Conservation (phyloP, 108 stramenopile genomes). For the Pelagomonas calceolata region DNA sequence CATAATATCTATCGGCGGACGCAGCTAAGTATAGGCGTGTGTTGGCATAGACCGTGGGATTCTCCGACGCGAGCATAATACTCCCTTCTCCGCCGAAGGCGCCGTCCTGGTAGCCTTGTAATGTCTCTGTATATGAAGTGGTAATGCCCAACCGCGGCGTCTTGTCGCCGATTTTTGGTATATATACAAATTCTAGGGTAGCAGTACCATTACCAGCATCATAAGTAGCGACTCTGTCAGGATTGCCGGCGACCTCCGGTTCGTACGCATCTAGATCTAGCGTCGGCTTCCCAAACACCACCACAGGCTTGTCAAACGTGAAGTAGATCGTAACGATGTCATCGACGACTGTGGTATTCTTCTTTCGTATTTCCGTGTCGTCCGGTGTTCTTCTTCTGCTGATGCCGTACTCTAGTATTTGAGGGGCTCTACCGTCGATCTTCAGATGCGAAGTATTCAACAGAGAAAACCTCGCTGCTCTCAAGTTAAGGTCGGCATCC, state of each 20-base stretch:
- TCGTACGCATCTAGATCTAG: conserved; percentile 37
- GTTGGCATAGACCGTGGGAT: background rate
- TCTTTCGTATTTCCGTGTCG: no score
- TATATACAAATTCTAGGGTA: conserved; percentile 35
- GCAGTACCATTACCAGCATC: conserved; percentile 9
- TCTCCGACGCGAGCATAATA: background rate
- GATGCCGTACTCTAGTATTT: no score
- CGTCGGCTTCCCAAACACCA: conserved; percentile 35
- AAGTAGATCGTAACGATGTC: conserved; percentile 41
- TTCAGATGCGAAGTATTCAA: no score
- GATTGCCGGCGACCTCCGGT: conserved; percentile 31
- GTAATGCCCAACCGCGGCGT: conserved; percentile 11
- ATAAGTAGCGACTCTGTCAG: conserved; percentile 24
- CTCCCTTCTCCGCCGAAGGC: background rate
- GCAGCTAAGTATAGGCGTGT: background rate
- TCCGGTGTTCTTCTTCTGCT: no score
- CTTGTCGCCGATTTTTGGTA: conserved; percentile 26
- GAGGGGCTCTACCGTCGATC: no score
- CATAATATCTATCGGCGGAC: background rate
- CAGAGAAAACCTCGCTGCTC: no score
- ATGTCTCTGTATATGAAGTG: background rate
- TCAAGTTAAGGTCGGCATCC: no score
- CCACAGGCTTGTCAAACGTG: conserved; percentile 31
- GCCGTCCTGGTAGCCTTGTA: no score
- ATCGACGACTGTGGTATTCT: background rate